Conservation (phyloP, 1,139 yeast genomes). For the Lodderomyces theae region DNA sequence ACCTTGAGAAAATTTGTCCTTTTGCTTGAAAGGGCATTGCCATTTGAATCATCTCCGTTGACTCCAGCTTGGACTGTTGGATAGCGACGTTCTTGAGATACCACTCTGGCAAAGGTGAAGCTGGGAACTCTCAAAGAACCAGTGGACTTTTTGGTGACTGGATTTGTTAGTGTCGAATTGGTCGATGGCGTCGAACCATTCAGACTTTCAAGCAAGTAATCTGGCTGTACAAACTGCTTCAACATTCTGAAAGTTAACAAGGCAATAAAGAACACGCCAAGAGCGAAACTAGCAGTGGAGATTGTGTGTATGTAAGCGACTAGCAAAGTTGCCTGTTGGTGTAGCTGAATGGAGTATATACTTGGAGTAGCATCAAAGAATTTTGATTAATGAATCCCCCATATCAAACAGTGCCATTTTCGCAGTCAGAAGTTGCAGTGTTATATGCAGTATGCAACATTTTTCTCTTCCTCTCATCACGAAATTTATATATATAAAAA, state of each 20-base stretch:
- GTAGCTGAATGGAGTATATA: background rate
- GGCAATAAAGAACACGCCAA: background rate
- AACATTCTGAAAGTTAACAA: constrained; percentile 7
- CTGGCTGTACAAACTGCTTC: constrained; percentile 13
- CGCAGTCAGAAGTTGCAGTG: background rate
- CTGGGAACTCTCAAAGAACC: constrained; percentile 10
- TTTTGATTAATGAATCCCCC: too few species aligned
- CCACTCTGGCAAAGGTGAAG: constrained; percentile 9
- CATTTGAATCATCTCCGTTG: constrained; percentile 1
- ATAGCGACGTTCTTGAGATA: constrained; percentile 6
- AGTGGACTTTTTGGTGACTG: constrained; percentile 4
- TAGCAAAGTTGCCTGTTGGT: background rate
- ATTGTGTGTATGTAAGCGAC: background rate
- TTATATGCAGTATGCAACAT: constrained; percentile 1
- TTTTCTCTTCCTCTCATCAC: background rate
- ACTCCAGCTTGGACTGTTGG: constrained; percentile 1
- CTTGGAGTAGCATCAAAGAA: too few species aligned
- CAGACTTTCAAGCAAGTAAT: constrained; percentile 11
- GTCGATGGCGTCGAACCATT: constrained; percentile 7
- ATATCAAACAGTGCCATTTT: constrained; percentile 1
- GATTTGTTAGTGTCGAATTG: constrained; percentile 6
- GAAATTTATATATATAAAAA: too few species aligned
- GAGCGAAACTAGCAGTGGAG: background rate
- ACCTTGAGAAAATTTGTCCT: constrained; percentile 15
- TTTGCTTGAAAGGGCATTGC: constrained; percentile 2